Evolutionary conservation across 805 yeast species (phyloP).

Genomic region (Starmerella roubikii): DNA sequence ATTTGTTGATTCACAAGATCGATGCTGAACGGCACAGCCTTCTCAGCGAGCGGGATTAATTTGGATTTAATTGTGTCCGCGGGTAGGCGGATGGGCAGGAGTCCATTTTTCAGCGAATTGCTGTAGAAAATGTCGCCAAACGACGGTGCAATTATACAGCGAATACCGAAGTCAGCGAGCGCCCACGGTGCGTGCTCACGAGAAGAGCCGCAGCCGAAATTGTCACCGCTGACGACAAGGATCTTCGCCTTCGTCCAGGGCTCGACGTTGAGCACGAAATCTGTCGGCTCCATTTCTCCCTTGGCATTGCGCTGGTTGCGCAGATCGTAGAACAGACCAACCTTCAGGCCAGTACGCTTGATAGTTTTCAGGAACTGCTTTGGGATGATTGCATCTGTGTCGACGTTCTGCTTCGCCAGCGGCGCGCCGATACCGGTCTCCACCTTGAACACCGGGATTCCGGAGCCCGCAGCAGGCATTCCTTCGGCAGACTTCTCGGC

Average conservation of each 20-base stretch:
- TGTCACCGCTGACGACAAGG: slow-evolving; percentile 85
- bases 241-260: slow-evolving; percentile 74
- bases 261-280: slow-evolving; percentile 72
- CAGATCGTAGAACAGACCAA: slow-evolving; percentile 83
- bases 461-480: slow-evolving; percentile 29
- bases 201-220: slow-evolving; percentile 98
- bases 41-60: slow-evolving; percentile 66
- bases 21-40: slow-evolving; percentile 56
- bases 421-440: slow-evolving; percentile 88
- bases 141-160: slow-evolving; percentile 91
- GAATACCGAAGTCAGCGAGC: slow-evolving; percentile 90
- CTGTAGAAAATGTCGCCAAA: slow-evolving; percentile 97
- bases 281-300: slow-evolving; percentile 63
- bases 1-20: slow-evolving; percentile 84
- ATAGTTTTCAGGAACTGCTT: slow-evolving; percentile 96
- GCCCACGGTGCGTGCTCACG: slow-evolving; percentile 99
- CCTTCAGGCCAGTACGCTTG: slow-evolving; percentile 84
- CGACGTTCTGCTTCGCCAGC: slow-evolving; percentile 85
- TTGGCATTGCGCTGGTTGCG: slow-evolving; percentile 48
- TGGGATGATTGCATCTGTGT: slow-evolving; percentile 97
- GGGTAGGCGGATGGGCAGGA: slow-evolving; percentile 83
- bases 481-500: slow-evolving; percentile 20
- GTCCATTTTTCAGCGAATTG: slow-evolving; percentile 91
- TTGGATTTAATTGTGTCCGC: slow-evolving; percentile 58
- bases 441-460: slow-evolving; percentile 62